Evolutionary conservation across 2,329 filamentous ascomycete genomes (phyloP), one percentile per base, ranked within the genome.

Genomic region (Epicoccum sorghinum): DNA sequence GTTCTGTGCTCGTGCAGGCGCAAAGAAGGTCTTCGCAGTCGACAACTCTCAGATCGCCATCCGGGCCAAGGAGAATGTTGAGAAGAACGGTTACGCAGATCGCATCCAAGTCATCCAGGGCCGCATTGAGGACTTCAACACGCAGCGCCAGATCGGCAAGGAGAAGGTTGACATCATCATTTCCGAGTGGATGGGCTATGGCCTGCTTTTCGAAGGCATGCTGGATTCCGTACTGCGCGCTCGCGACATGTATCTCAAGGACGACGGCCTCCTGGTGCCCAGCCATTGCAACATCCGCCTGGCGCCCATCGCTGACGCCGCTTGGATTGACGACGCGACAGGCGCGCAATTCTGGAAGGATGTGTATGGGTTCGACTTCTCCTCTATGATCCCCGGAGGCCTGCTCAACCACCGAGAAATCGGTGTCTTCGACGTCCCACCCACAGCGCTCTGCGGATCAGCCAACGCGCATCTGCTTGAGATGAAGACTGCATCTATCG

Each of bases 161-260:
- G 60, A 67, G 25, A 81, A 93, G 68, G 93, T 97, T 40, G 93
- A 98, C 76, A 89, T 98, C 68, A 96, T 98, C 70, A 88, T 98
- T 57, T 96, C 90, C 55, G 93, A 98, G 75, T 98, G 93, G 93
- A 98, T 98, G 93, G 93, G 93, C 27, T 98, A 98, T 73, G 90
- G 88, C 60, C 83, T 97, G 14, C 83, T 97, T 5, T 98, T 96
- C 74, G 93, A 98, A 77, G 91, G 92, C 51, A 98, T 98, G 93
- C 86, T 98, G 25, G 91, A 95, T 60, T 96, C 91, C 43, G 91
- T 98, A 22, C 82, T 98, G 45, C 93, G 86, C 69, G 93, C 93
- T 38, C 84, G 93, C 57, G 93, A 98, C 76, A 86, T 85, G 64
- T 97, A 96, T 74, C 85, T 98, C 23, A 86, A 84, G 55, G 85